Evolutionary conservation across 2,329 filamentous ascomycete species (phyloP), one percentile per base, ranked within the genome.

Genomic region (Penicillium sp.): DNA sequence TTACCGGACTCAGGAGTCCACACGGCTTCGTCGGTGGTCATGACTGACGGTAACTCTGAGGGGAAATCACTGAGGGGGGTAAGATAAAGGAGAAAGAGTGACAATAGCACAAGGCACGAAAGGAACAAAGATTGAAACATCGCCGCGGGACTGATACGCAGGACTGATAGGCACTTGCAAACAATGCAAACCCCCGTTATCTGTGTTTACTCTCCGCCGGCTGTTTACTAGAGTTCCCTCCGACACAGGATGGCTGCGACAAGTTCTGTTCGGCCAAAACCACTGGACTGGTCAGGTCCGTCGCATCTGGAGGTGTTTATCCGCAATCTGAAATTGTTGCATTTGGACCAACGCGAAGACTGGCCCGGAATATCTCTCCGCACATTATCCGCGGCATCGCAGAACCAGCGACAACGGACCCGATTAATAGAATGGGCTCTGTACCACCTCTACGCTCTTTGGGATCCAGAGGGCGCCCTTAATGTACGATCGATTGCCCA

Each of bases 371-470:
- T 96, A 49, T 83, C 81, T 1, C 66, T 77, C 0, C 77, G 84
- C 41, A 87, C 86, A 2, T 89, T 97, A 64, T 81, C 82, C 3
- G 80, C 88, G 61, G 79, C 79, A 0, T 78, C 79, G 40, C 83
- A 86, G 55, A 87, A 87, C 45, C 87, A 92, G 69, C 93, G 92
- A 72, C 86, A 86, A 68, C 82, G 92, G 45, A 84, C 95, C 31
- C 83, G 88, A 60, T 83, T 83, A 52, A 82, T 91, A 31, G 93
- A 99, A 74, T 97, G 92, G 89, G 83, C 86, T 0, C 75, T 97
- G n/a, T 95, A 87, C 69, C 85, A 88, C 43, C 79, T 99, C 12
- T 95, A 95, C 68, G 77, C 80, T 31, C 73, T 95, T 3, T 96
- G 89, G 86, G 88, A 96, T 64, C 80, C 82, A 0, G 80, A 86